Conservation (phyloP, 192 early-diverging fungal genomes). For the Podila epigama region DNA sequence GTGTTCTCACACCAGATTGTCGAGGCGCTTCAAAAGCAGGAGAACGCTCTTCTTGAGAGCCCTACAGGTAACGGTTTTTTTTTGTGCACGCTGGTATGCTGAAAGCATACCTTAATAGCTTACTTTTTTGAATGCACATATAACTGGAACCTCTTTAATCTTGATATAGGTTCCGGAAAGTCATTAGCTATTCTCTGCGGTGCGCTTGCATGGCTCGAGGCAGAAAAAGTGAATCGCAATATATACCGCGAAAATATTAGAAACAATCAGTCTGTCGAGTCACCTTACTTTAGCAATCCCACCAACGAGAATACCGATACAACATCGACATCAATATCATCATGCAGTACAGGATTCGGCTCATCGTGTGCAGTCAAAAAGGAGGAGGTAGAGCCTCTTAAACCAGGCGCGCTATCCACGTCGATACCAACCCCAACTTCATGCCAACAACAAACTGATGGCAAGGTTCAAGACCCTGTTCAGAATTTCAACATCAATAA, state of each 20-base stretch:
- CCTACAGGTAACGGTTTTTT: slow-evolving; percentile 56
- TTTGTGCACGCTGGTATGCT: slow-evolving; percentile 10
- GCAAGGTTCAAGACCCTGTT: too few species aligned
- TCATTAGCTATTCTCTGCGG: slow-evolving; percentile 77
- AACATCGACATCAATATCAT: neutral
- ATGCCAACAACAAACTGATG: too few species aligned
- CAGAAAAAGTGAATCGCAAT: slow-evolving; percentile 26
- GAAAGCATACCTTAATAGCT: too few species aligned
- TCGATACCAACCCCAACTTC: too few species aligned
- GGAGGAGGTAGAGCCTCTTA: neutral
- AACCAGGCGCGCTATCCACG: neutral
- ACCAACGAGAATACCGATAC: neutral
- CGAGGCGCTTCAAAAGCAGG: slow-evolving; percentile 51
- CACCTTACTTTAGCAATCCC: slow-evolving; percentile 2
- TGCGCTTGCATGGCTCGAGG: slow-evolving; percentile 69
- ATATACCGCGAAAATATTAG: neutral
- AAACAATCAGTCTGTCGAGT: neutral
- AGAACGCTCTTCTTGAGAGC: slow-evolving; percentile 76
- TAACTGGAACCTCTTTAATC: neutral
- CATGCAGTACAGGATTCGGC: slow-evolving; percentile 1
- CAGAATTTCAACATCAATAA: neutral
- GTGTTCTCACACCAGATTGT: slow-evolving; percentile 30
- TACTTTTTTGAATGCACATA: too few species aligned
- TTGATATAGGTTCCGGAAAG: slow-evolving; percentile 74
- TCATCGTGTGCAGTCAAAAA: neutral